Conservation (phyloP, 1,284 basidiomycete species). For the Stygiomarasmius scandens region DNA sequence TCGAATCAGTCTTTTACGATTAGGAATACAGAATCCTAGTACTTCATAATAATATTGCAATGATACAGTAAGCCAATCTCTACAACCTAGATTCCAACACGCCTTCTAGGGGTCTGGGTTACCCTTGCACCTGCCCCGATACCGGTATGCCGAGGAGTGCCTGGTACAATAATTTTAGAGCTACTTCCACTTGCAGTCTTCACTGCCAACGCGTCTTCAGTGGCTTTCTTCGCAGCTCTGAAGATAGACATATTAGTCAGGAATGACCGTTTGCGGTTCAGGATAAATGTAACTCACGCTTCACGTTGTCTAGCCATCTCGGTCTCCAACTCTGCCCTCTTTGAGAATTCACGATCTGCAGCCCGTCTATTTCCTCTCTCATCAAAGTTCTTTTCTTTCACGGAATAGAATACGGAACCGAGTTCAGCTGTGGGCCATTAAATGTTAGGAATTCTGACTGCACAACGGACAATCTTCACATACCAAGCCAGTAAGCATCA, state of each 20-base stretch:
- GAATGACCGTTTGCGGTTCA: neutral
- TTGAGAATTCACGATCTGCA: slow-evolving; percentile 87
- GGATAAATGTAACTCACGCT: slow-evolving; percentile 60
- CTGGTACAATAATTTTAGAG: slow-evolving; percentile 76
- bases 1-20: no score
- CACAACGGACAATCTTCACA: slow-evolving; percentile 12
- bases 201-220: slow-evolving; percentile 64
- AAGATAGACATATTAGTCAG: slow-evolving; percentile 2
- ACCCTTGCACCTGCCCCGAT: slow-evolving; percentile 67
- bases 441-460: no score
- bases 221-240: slow-evolving; percentile 66
- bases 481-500: slow-evolving; percentile 93
- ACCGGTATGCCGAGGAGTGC: slow-evolving; percentile 77
- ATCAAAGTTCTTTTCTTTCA: slow-evolving; percentile 94
- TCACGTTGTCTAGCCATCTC: slow-evolving; percentile 88
- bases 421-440: slow-evolving; percentile 80
- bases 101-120: slow-evolving; percentile 64
- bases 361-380: slow-evolving; percentile 73
- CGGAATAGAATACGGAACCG: slow-evolving; percentile 93
- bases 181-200: slow-evolving; percentile 61
- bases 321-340: slow-evolving; percentile 85
- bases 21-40: no score
- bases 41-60: no score
- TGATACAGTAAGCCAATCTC: no score
- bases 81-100: slow-evolving; percentile 51